Percentiles rank a stretch among this genome's conserved stretches.
Evolutionary conservation across 768 basidiomycete genomes (phyloP).

Genomic region (Aureoboletus auriporus): DNA sequence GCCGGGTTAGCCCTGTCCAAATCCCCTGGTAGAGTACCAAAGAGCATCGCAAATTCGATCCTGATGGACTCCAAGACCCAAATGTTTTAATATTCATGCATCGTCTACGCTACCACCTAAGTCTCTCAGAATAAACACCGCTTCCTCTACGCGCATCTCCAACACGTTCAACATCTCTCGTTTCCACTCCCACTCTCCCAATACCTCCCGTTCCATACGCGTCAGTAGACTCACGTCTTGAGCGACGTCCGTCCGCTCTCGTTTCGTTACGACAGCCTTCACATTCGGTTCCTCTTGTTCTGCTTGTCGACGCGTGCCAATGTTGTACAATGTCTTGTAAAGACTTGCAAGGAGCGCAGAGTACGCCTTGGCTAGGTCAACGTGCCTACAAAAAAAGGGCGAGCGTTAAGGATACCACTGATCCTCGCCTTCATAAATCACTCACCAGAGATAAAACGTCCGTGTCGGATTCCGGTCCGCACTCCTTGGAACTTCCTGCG

Average conservation of each 20-base stretch:
- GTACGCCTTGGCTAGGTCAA: slow-evolving; percentile 82
- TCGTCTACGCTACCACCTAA: slow-evolving; percentile 55
- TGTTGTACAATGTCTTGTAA: slow-evolving; percentile 90
- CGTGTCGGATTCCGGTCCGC: slow-evolving; percentile 86
- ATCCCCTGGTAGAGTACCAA: too few relatives aligned
- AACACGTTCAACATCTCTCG: slow-evolving; percentile 72
- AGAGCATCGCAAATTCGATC: too few relatives aligned
- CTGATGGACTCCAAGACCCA: too few relatives aligned
- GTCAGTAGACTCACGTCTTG: slow-evolving; percentile 68
- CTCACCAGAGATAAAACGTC: slow-evolving; percentile 89
- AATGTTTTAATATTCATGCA: slow-evolving; percentile 9
- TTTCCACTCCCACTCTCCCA: slow-evolving; percentile 72
- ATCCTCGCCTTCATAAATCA: background rate
- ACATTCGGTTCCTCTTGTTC: slow-evolving; percentile 68
- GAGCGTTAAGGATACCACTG: background rate
- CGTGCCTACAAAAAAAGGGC: slow-evolving; percentile 61
- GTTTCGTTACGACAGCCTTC: slow-evolving; percentile 73
- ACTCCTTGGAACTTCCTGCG: slow-evolving; percentile 90
- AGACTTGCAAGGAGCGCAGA: slow-evolving; percentile 69
- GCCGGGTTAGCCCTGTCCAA: too few relatives aligned
- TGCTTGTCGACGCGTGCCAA: slow-evolving; percentile 64
- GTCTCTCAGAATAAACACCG: slow-evolving; percentile 86
- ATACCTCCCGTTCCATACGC: slow-evolving; percentile 68
- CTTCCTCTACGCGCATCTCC: slow-evolving; percentile 83
- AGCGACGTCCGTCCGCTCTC: slow-evolving; percentile 80